Evolutionary conservation across 2,329 filamentous ascomycete species (phyloP).

Genomic region (Aspergillus arachidicola): DNA sequence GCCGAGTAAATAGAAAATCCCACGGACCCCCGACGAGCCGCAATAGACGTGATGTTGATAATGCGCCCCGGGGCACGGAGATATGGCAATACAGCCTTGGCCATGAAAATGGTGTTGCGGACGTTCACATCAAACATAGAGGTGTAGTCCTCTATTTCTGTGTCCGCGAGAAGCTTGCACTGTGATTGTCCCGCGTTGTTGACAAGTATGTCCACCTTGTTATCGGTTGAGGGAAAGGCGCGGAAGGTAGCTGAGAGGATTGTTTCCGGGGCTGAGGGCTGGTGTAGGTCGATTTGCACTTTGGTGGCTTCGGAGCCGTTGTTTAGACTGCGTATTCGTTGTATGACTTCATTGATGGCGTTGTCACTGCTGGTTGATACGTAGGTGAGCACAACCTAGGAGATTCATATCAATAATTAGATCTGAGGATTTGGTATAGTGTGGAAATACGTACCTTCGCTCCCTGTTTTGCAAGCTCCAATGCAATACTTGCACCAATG

Average conservation of each 20-base stretch:
- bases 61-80: constrained; percentile 10
- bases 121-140: constrained; percentile 15
- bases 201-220: constrained; percentile 11
- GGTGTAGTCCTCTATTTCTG: neutral
- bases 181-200: constrained; percentile 9
- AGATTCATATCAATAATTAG: neutral
- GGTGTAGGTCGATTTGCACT: neutral
- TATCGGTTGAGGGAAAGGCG: neutral
- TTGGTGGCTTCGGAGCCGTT: neutral
- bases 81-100: constrained; percentile 5
- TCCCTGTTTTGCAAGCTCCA: constrained; percentile 7
- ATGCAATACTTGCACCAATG: constrained; percentile 5
- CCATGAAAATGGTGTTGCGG: constrained; percentile 8
- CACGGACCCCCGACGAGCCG: neutral
- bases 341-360: neutral
- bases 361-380: neutral
- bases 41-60: constrained; percentile 10
- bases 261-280: neutral
- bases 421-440: neutral
- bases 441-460: neutral
- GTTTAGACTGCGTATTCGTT: neutral
- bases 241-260: constrained; percentile 4
- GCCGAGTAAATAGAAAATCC: constrained; percentile 1
- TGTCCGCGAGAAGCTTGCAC: neutral
- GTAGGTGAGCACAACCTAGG: neutral